Evolutionary conservation across 202 grass and related monocot species (phyloP), one percentile per base, ranked within the genome.

Genomic region (Eragrostis tef): DNA sequence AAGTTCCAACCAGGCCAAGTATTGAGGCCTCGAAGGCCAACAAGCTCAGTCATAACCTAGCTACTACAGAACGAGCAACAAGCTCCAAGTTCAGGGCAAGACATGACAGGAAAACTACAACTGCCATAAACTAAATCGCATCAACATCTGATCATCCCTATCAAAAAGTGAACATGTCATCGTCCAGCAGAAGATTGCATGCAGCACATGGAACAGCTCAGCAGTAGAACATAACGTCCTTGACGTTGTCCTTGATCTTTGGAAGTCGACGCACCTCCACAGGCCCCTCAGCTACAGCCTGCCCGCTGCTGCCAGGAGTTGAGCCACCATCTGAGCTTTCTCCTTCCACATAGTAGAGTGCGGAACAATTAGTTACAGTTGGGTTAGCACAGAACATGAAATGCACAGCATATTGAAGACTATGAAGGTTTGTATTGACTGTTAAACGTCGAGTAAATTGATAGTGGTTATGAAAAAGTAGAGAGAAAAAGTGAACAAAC

Each of bases 181-280:
- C 41, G 13, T 62, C 52, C 24, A 77, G 45, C 34, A 27, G 36
- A 31, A 70, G 64, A 26, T 60, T 43, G n/a, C 36, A 67, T 15
- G 64, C 5, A 17, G 8, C 26, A 41, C 26, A 75, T 45, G 36
- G 67, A 90, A 70, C 48, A 79, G 68, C 50, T 94, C 78, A 94
- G 78, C 94, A 94, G 60, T 91, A 98, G 77, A 98, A 98, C 94
- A 98, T 98, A 9, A 94, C 94, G 7, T 86, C 79, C 84, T 91
- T 91, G 44, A 98, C 88, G 19, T 91, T 94, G 1, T 98, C 90
- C 70, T 89, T 93, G 31, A 98, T 87, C 36, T 48, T 71, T 12
- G 94, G 92, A 20, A 98, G 94, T 9, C 86, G 92, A 12, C 78
- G 82, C 26, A 98, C 88, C 64, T 87, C 84, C 29, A 80, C 75